These are phyloP conservation scores for Pythium folliculosum DNA, from an alignment of 352 stramenopile species.

Conservation along the genomic window DNA sequence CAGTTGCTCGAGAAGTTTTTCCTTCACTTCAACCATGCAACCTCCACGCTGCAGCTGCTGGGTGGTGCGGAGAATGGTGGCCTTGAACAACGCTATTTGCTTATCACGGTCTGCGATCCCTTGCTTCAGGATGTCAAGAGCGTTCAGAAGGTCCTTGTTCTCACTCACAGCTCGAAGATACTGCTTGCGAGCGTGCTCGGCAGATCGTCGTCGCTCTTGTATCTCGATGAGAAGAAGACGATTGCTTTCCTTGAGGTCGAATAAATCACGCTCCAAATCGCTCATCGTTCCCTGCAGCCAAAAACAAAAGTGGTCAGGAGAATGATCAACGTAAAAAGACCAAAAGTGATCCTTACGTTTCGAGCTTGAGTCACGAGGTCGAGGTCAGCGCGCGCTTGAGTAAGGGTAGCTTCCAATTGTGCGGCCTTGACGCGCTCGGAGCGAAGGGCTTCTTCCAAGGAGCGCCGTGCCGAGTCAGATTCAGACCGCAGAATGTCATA, in stretches of 20 bases:
- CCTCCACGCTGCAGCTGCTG: constrained; percentile 56
- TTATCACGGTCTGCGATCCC: constrained; percentile 58
- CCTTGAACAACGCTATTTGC: constrained; percentile 69
- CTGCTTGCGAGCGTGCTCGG: constrained; percentile 61
- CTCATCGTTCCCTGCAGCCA: constrained; percentile 24
- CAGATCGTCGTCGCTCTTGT: constrained; percentile 50
- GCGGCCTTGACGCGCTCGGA: constrained; percentile 36
- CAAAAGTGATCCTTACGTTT: constrained; percentile 18
- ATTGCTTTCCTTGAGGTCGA: constrained; percentile 68
- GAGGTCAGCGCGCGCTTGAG: constrained; percentile 36
- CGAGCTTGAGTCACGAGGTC: constrained; percentile 32
- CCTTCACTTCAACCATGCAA: constrained; percentile 67
- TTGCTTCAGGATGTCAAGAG: constrained; percentile 68
- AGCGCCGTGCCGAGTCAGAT: constrained; percentile 40
- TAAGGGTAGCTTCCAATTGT: constrained; percentile 40
- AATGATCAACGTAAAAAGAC: neutral
- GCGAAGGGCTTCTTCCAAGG: constrained; percentile 48
- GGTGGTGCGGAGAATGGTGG: constrained; percentile 42
- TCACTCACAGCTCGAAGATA: constrained; percentile 53
- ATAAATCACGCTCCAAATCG: constrained; percentile 40
- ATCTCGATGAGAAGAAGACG: constrained; percentile 61
- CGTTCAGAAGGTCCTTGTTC: constrained; percentile 67
- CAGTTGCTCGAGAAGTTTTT: constrained; percentile 71
- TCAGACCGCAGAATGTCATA: constrained; percentile 34
- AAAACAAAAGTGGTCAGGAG: neutral